phyloP scores from a whole-genome alignment of 768 basidiomycete genomes.

The Phlebiopsis flavidoalba region DNA sequence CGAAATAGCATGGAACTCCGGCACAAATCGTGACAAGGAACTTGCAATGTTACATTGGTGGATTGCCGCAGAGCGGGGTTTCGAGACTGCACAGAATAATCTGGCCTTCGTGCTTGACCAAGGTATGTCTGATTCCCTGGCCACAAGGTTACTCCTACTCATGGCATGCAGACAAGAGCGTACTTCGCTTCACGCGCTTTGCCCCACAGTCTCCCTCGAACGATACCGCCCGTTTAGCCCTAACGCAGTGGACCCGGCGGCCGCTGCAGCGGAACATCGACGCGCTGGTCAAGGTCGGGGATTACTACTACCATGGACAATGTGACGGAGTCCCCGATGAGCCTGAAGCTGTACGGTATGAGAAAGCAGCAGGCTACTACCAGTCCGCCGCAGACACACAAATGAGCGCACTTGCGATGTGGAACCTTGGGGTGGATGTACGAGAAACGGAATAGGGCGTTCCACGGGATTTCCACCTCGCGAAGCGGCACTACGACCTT shows the following conservation, averaged over 20 bases:
- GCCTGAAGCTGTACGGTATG: conserved; percentile 59
- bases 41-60: conserved; percentile 91
- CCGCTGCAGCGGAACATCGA: conserved; percentile 94
- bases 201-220: conserved; percentile 72
- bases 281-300: conserved; percentile 95
- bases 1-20: conserved; percentile 66
- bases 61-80: conserved; percentile 90
- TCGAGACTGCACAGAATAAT: conserved; percentile 93
- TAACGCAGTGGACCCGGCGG: conserved; percentile 93
- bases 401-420: conserved; percentile 90
- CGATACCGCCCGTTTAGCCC: conserved; percentile 74
- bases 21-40: conserved; percentile 67
- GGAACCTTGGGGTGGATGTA: conserved; percentile 99
- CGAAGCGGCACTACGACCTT: conserved; percentile 92
- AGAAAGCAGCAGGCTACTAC: conserved; percentile 92
- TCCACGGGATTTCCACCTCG: conserved; percentile 93
- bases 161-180: conserved; percentile 53
- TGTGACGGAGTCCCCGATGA: conserved; percentile 68
- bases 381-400: conserved; percentile 93
- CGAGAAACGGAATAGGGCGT: conserved; percentile 93
- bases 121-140: conserved; percentile 48
- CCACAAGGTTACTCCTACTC: conserved; percentile 20
- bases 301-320: conserved; percentile 92
- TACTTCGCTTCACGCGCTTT: conserved; percentile 62
- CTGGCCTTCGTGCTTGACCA: conserved; percentile 89